These are phyloP conservation scores for Colletotrichum lentis DNA, from an alignment of 2,329 filamentous ascomycete species.

Conservation along the genomic window DNA sequence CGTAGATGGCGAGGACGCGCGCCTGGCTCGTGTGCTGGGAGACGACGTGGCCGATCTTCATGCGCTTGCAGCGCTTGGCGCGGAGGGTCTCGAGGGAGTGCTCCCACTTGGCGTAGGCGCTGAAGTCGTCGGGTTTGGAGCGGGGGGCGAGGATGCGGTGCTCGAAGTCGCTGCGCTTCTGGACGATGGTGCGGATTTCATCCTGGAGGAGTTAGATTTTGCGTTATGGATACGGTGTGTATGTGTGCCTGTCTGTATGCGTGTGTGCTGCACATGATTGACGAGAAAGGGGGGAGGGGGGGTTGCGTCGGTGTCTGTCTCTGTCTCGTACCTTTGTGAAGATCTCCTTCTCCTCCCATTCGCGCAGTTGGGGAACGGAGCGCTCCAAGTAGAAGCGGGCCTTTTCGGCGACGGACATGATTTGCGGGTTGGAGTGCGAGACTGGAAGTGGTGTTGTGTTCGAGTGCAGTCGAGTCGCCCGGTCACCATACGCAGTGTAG, in stretches of 20 bases:
- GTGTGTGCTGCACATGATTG: not conserved
- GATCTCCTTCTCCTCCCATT: constrained; percentile 90
- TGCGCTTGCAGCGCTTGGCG: constrained; percentile 80
- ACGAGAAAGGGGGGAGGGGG: constrained; percentile 19
- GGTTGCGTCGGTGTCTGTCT: constrained; percentile 40
- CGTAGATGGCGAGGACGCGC: constrained; percentile 87
- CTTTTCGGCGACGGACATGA: constrained; percentile 76
- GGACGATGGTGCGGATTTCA: constrained; percentile 87
- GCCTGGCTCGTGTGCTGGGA: constrained; percentile 77
- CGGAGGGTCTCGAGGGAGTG: constrained; percentile 77
- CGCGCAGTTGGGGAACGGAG: constrained; percentile 88
- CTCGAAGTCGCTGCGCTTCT: constrained; percentile 92
- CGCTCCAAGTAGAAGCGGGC: constrained; percentile 95
- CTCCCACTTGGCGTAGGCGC: constrained; percentile 81
- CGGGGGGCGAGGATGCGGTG: constrained; percentile 87
- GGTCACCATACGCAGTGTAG: not conserved
- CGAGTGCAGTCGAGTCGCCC: constrained; percentile 9
- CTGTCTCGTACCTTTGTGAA: constrained; percentile 73
- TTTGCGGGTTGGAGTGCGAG: not conserved
- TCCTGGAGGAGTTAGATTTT: constrained; percentile 61
- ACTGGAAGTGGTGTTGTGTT: not conserved
- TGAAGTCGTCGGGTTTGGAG: constrained; percentile 78
- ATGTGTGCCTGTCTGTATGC: no score
- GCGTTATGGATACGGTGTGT: not conserved
- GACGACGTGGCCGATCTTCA: constrained; percentile 74